phyloP scores from a whole-genome alignment of 78 protist species.

The Mantamonas sphyraenae region DNA sequence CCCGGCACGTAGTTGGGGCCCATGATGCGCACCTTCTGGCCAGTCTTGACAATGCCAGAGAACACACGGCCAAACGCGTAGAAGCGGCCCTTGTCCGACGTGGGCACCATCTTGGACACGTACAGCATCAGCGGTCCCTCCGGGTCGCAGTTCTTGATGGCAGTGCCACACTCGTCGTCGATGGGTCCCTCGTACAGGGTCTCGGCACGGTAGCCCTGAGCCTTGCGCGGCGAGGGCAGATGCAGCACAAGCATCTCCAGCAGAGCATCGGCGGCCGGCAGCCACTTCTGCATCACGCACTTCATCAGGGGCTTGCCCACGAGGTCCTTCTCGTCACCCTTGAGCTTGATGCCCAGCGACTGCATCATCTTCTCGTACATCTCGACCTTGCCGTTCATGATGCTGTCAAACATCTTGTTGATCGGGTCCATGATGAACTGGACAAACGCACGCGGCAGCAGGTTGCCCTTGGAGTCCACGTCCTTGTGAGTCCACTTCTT shows the following conservation, averaged over 20 bases:
- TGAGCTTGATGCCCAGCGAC: slow-evolving; percentile 69
- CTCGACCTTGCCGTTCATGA: slow-evolving; percentile 79
- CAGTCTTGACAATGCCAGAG: slow-evolving; percentile 93
- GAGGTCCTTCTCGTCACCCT: slow-evolving; percentile 70
- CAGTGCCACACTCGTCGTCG: slow-evolving; percentile 79
- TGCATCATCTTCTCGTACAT: slow-evolving; percentile 61
- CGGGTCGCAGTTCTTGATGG: slow-evolving; percentile 81
- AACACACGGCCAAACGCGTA: slow-evolving; percentile 99
- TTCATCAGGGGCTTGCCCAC: slow-evolving; percentile 84
- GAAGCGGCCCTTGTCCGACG: slow-evolving; percentile 96
- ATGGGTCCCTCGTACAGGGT: slow-evolving; percentile 91
- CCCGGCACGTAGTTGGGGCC: slow-evolving; percentile 96
- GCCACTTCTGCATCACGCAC: slow-evolving; percentile 89
- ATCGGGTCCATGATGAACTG: slow-evolving; percentile 95
- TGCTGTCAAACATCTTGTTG: slow-evolving; percentile 73
- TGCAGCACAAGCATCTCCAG: slow-evolving; percentile 92
- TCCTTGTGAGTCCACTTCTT: slow-evolving; percentile 81
- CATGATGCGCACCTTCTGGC: slow-evolving; percentile 92
- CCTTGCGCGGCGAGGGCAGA: slow-evolving; percentile 93
- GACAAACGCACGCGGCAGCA: slow-evolving; percentile 85
- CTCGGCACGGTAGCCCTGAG: slow-evolving; percentile 94
- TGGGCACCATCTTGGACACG: slow-evolving; percentile 99
- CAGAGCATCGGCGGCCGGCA: slow-evolving; percentile 97
- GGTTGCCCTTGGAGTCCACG: slow-evolving; percentile 43
- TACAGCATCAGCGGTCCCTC: slow-evolving; percentile 96